These are phyloP conservation scores for Pleurotus tuoliensis DNA, from an alignment of 768 basidiomycete genomes.

Conservation along the genomic window DNA sequence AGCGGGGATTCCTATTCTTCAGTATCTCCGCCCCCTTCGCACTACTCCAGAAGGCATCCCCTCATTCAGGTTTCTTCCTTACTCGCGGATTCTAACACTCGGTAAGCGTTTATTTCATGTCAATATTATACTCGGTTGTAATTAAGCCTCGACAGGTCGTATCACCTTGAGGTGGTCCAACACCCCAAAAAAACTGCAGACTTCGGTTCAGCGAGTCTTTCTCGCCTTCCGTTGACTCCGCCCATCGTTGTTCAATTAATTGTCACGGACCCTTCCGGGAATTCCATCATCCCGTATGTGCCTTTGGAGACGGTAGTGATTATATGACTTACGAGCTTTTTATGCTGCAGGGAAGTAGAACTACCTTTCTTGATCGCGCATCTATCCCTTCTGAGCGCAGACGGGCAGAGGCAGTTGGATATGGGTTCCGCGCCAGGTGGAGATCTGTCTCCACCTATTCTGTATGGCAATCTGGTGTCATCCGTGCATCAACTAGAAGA, in stretches of 20 bases:
- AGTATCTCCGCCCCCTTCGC: constrained; percentile 32
- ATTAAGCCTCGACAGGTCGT: constrained; percentile 39
- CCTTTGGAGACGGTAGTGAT: not conserved
- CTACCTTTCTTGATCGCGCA: constrained; percentile 86
- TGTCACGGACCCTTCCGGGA: constrained; percentile 68
- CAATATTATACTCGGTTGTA: not conserved
- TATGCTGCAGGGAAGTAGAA: constrained; percentile 65
- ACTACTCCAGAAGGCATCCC: constrained; percentile 37
- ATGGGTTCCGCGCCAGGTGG: constrained; percentile 52
- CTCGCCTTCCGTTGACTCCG: constrained; percentile 80
- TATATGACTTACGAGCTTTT: not conserved
- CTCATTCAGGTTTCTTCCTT: constrained; percentile 59
- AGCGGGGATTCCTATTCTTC: constrained; percentile 35
- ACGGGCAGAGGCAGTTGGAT: constrained; percentile 62
- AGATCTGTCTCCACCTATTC: constrained; percentile 48
- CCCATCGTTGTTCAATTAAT: constrained; percentile 79
- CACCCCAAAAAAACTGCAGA: constrained; percentile 81
- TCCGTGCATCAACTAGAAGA: constrained; percentile 79
- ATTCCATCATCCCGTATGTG: constrained; percentile 75
- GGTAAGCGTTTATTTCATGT: constrained; percentile 32
- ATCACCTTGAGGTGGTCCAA: constrained; percentile 82
- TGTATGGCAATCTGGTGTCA: constrained; percentile 86
- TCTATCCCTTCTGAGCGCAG: constrained; percentile 67
- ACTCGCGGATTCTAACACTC: constrained; percentile 48
- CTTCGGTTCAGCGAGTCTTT: constrained; percentile 70